Percentiles rank a stretch among this genome's conserved stretches.
phyloP scores from a whole-genome alignment of 2,329 filamentous ascomycete species.

The Scedosporium minutisporum region DNA sequence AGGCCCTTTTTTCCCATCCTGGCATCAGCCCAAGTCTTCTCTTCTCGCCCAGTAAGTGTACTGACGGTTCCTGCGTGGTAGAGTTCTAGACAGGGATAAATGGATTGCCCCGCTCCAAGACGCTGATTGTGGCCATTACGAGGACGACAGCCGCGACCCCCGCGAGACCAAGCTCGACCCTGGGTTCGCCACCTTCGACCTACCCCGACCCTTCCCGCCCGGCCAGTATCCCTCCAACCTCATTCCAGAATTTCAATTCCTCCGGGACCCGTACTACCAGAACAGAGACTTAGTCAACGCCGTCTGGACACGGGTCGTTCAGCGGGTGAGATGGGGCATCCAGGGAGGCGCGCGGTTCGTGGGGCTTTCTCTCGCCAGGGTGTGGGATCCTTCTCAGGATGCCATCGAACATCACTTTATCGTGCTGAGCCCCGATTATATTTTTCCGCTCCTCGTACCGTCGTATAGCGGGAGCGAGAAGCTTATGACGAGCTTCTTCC shows the following conservation, averaged over 20 bases:
- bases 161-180: neutral
- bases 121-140: neutral
- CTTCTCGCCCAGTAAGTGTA: neutral
- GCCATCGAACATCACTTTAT: conserved; percentile 7
- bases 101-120: conserved; percentile 5
- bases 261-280: neutral
- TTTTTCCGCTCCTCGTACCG: conserved; percentile 16
- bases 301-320: neutral
- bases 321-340: neutral
- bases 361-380: too few relatives aligned
- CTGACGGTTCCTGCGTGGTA: neutral
- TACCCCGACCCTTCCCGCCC: neutral
- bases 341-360: neutral
- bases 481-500: conserved; percentile 12
- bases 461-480: conserved; percentile 17
- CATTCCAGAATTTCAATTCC: neutral
- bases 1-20: neutral
- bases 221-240: neutral
- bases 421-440: conserved; percentile 9
- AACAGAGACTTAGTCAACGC: neutral
- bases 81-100: conserved; percentile 3
- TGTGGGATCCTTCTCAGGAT: neutral
- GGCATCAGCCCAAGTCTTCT: neutral
- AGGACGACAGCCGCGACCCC: conserved; percentile 6
- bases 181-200: neutral